These are phyloP conservation scores for Rosa multiflora DNA, from an alignment of 306 rosid genomes.

Conservation along the genomic window DNA sequence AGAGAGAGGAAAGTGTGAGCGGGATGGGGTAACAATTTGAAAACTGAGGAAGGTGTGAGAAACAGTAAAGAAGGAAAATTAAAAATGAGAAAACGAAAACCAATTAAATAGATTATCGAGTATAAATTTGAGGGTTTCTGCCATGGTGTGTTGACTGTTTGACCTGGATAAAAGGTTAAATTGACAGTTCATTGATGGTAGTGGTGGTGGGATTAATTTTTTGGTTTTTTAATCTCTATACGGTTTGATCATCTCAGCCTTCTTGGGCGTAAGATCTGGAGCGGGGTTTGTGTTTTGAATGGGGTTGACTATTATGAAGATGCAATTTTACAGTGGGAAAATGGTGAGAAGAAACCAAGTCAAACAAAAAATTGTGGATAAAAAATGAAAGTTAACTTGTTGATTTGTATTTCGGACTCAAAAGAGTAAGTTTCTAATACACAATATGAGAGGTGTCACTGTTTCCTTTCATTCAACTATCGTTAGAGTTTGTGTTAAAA, in stretches of 20 bases:
- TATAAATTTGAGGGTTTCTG: neutral
- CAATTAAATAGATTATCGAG: neutral
- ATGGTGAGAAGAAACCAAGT: neutral
- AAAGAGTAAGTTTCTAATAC: neutral
- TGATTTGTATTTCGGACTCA: neutral
- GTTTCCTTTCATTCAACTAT: neutral
- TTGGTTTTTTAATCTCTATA: neutral
- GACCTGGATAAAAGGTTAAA: neutral
- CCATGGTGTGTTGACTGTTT: slow-evolving; percentile 12
- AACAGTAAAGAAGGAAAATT: slow-evolving; percentile 4
- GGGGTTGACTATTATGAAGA: neutral
- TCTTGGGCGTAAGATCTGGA: slow-evolving; percentile 3
- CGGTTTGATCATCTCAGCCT: slow-evolving; percentile 4
- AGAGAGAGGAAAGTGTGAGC: slow-evolving; percentile 18
- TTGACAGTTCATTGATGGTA: neutral
- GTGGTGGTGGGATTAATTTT: neutral
- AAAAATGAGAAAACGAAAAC: slow-evolving; percentile 16
- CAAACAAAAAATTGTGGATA: neutral
- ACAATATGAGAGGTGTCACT: neutral
- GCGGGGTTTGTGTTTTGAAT: neutral
- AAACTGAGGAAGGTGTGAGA: slow-evolving; percentile 3
- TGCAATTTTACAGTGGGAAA: neutral
- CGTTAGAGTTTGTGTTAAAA: no score
- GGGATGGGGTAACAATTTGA: slow-evolving; percentile 23
- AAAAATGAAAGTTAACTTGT: neutral